Conservation (phyloP, 1,284 basidiomycete genomes). For the Leccinum variabile region DNA sequence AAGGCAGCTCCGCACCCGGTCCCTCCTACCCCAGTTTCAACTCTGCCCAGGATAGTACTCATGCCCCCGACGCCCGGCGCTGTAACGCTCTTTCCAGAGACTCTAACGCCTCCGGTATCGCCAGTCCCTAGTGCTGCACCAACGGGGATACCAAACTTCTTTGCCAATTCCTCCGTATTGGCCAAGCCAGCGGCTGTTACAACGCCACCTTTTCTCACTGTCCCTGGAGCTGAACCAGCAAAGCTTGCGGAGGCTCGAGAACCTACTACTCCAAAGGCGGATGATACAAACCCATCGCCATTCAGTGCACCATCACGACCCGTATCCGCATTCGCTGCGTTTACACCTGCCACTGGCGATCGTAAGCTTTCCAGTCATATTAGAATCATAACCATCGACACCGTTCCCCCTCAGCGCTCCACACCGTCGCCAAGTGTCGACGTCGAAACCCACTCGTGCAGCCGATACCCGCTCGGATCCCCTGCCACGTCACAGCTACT, state of each 20-base stretch:
- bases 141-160: conserved; percentile 50
- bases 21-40: conserved; percentile 9
- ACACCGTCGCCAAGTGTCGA: too few relatives aligned
- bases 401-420: too few relatives aligned
- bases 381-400: too few relatives aligned
- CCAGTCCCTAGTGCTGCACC: conserved; percentile 5
- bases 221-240: conserved; percentile 9
- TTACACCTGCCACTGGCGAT: conserved; percentile 9
- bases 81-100: conserved; percentile 18
- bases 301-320: conserved; percentile 22
- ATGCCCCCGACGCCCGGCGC: conserved; percentile 30
- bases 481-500: too few relatives aligned
- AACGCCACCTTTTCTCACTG: conserved; percentile 11
- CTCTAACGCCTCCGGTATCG: conserved; percentile 10
- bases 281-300: conserved; percentile 14
- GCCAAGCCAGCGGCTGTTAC: conserved; percentile 27
- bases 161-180: conserved; percentile 41
- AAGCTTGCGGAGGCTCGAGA: conserved; percentile 20
- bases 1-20: conserved; percentile 5
- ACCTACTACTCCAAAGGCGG: conserved; percentile 6
- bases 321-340: conserved; percentile 14
- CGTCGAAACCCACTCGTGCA: too few relatives aligned
- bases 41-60: conserved; percentile 28
- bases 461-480: too few relatives aligned
- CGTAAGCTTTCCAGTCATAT: too few relatives aligned